Evolutionary conservation across 2,329 filamentous ascomycete genomes (phyloP).

Genomic region (Colletotrichum sp.): DNA sequence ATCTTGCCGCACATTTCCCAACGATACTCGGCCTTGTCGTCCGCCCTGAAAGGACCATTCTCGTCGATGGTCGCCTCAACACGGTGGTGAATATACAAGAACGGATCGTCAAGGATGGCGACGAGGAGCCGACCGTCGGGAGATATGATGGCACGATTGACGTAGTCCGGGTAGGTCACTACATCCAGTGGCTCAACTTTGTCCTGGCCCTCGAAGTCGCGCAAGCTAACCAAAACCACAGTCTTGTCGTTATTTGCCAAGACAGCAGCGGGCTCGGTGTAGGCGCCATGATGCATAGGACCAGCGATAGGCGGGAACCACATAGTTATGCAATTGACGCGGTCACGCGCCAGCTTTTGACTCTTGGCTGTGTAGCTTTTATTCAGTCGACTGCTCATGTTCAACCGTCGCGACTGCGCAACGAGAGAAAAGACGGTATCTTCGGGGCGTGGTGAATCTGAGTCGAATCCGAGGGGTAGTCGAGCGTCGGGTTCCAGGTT

Average conservation of each 20-base stretch:
- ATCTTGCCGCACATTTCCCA: slow-evolving; percentile 60
- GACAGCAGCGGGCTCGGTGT: slow-evolving; percentile 66
- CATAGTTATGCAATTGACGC: slow-evolving; percentile 71
- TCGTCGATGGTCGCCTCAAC: slow-evolving; percentile 38
- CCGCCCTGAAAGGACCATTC: slow-evolving; percentile 24
- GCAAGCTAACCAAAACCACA: slow-evolving; percentile 81
- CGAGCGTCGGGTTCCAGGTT: slow-evolving; percentile 39
- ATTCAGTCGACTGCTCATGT: slow-evolving; percentile 39
- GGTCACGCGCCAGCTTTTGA: slow-evolving; percentile 61
- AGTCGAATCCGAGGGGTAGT: slow-evolving; percentile 29
- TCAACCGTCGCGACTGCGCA: slow-evolving; percentile 35
- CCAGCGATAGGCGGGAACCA: slow-evolving; percentile 58
- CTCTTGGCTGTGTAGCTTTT: slow-evolving; percentile 56
- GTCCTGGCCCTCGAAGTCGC: slow-evolving; percentile 55
- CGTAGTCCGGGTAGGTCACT: slow-evolving; percentile 79
- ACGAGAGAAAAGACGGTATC: slow-evolving; percentile 40
- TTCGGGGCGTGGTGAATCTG: slow-evolving; percentile 34
- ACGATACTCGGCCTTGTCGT: slow-evolving; percentile 38
- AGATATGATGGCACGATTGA: slow-evolving; percentile 94
- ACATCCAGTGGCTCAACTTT: slow-evolving; percentile 67
- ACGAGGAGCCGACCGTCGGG: slow-evolving; percentile 83
- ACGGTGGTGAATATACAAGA: slow-evolving; percentile 81
- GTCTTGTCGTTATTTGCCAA: slow-evolving; percentile 92
- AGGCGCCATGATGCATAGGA: slow-evolving; percentile 39
- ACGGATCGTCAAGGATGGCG: slow-evolving; percentile 87